Percentiles rank a stretch among this genome's conserved stretches.
These are phyloP conservation scores for Jimgerdemannia lactiflua DNA, from an alignment of 192 early-diverging fungal species.

Conservation along the genomic window DNA sequence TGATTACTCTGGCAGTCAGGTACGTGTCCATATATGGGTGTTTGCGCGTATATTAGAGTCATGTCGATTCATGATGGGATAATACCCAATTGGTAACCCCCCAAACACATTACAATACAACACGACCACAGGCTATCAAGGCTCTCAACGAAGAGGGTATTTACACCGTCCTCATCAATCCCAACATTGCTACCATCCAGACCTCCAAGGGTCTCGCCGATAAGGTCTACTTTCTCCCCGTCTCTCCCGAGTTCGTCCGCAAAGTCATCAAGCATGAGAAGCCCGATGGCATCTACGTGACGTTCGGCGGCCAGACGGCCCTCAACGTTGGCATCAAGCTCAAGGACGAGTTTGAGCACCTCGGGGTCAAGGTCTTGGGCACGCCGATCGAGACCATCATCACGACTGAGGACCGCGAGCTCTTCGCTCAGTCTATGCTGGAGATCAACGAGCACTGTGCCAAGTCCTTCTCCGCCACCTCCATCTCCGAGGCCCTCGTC, in stretches of 20 bases:
- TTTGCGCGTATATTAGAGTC: too few species aligned
- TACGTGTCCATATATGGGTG: constrained; percentile 1
- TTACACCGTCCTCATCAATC: constrained; percentile 97
- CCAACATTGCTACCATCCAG: constrained; percentile 99
- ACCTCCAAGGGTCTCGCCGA: constrained; percentile 96
- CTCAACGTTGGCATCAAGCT: constrained; percentile 95
- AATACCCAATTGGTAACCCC: too few species aligned
- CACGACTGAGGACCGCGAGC: constrained; percentile 95
- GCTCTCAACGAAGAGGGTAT: constrained; percentile 96
- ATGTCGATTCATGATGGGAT: too few species aligned
- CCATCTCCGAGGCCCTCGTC: constrained; percentile 78
- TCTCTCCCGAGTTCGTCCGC: constrained; percentile 91
- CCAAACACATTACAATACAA: too few species aligned
- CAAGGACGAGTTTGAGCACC: constrained; percentile 84
- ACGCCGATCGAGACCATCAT: constrained; percentile 95
- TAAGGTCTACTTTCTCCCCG: constrained; percentile 97
- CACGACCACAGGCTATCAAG: constrained; percentile 84
- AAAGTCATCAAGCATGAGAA: constrained; percentile 95
- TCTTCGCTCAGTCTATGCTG: constrained; percentile 83
- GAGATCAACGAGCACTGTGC: constrained; percentile 94
- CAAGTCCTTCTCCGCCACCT: constrained; percentile 77
- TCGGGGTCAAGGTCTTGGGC: constrained; percentile 93
- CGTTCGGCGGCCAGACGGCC: constrained; percentile 99
- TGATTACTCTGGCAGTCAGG: constrained; percentile 94
- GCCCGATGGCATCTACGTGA: constrained; percentile 98